Conservation (phyloP, 2,329 filamentous ascomycete genomes). For the Alternaria postmessia region DNA sequence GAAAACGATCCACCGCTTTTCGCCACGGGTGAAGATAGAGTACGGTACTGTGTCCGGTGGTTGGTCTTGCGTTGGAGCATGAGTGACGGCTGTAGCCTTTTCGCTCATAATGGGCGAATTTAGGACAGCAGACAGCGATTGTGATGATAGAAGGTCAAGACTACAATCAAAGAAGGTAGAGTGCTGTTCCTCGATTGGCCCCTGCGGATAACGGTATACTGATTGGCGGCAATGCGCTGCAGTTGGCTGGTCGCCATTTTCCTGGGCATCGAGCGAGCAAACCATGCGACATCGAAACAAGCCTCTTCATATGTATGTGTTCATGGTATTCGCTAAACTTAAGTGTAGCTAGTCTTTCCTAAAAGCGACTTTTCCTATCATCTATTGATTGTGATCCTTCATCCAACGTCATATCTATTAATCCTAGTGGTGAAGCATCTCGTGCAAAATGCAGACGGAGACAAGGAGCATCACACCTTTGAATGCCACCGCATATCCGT, state of each 20-base stretch:
- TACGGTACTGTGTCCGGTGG: not conserved
- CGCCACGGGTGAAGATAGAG: not conserved
- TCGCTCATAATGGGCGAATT: not conserved
- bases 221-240: not conserved
- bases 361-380: not conserved
- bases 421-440: not conserved
- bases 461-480: not conserved
- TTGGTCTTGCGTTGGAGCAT: not conserved
- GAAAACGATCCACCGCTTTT: not conserved
- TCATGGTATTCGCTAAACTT: not conserved
- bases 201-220: not conserved
- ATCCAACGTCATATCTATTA: not conserved
- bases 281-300: not conserved
- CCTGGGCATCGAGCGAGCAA: not conserved
- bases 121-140: not conserved
- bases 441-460: not conserved
- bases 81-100: not conserved
- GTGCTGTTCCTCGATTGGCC: not conserved
- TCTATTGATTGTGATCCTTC: not conserved
- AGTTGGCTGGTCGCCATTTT: not conserved
- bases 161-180: not conserved
- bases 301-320: not conserved
- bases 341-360: not conserved
- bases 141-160: not conserved
- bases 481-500: not conserved